These are phyloP conservation scores for Dothistroma pini DNA, from an alignment of 2,329 filamentous ascomycete genomes.

Conservation along the genomic window DNA sequence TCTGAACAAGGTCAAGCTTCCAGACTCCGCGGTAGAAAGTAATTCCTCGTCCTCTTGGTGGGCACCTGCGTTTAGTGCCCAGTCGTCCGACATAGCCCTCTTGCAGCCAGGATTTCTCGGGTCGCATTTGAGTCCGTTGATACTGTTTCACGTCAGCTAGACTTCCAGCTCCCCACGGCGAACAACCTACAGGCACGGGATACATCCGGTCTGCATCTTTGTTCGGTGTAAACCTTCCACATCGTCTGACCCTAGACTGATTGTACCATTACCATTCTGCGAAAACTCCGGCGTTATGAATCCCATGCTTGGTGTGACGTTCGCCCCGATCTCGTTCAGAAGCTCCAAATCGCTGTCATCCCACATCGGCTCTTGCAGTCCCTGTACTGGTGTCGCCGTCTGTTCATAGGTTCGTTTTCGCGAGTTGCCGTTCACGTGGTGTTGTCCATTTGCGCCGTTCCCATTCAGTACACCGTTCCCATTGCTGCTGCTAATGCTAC, in stretches of 20 bases:
- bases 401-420: conserved; percentile 24
- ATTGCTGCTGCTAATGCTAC: conserved; percentile 6
- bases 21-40: conserved; percentile 11
- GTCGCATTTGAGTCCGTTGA: conserved; percentile 31
- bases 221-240: conserved; percentile 20
- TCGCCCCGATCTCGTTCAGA: conserved; percentile 7
- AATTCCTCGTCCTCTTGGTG: conserved; percentile 17
- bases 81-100: conserved; percentile 29
- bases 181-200: conserved; percentile 32
- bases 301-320: conserved; percentile 8
- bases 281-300: conserved; percentile 13
- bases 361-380: conserved; percentile 9
- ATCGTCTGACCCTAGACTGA: conserved; percentile 11
- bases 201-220: conserved; percentile 34
- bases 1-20: conserved; percentile 20
- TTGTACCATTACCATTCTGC: conserved; percentile 13
- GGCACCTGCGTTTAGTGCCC: conserved; percentile 27
- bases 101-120: conserved; percentile 28
- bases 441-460: conserved; percentile 9
- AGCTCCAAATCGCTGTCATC: conserved; percentile 9
- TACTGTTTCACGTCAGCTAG: conserved; percentile 19
- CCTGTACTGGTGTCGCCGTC: conserved; percentile 14
- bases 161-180: neutral
- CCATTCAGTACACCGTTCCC: conserved; percentile 4
- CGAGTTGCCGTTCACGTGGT: conserved; percentile 12